A percentile compares a stretch with the other conserved stretches of the same genome.
phyloP scores from a whole-genome alignment of 768 basidiomycete species.

The Pulveroboletus sp. region DNA sequence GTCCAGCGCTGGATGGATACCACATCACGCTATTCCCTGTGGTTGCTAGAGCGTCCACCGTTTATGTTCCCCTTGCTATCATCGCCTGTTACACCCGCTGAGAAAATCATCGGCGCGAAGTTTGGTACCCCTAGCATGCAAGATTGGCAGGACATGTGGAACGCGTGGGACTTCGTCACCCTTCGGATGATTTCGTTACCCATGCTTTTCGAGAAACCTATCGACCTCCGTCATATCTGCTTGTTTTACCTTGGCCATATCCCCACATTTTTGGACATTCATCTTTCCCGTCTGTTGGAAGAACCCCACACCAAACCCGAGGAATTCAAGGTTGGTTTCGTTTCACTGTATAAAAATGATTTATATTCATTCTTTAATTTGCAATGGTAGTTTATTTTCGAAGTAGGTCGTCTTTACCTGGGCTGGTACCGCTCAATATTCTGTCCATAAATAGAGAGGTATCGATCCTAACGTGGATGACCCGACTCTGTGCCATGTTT shows the following conservation, averaged over 20 bases:
- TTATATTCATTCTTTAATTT: slow-evolving; percentile 5
- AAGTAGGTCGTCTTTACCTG: slow-evolving; percentile 41
- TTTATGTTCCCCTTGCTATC: slow-evolving; percentile 71
- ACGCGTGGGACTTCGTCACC: slow-evolving; percentile 84
- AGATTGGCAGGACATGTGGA: slow-evolving; percentile 87
- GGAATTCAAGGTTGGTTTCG: slow-evolving; percentile 59
- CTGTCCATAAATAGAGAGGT: slow-evolving; percentile 59
- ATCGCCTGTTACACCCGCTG: slow-evolving; percentile 30
- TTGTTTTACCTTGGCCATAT: slow-evolving; percentile 98
- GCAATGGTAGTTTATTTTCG: slow-evolving; percentile 63
- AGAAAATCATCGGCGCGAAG: slow-evolving; percentile 22
- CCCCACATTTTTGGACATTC: slow-evolving; percentile 89
- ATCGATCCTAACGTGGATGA: slow-evolving; percentile 96
- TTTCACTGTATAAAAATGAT: slow-evolving; percentile 1
- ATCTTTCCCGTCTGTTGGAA: slow-evolving; percentile 69
- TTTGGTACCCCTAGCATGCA: slow-evolving; percentile 69
- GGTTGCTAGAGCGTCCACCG: slow-evolving; percentile 85
- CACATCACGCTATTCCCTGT: slow-evolving; percentile 72
- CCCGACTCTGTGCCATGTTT: slow-evolving; percentile 79
- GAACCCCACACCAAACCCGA: slow-evolving; percentile 85
- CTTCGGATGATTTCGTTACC: slow-evolving; percentile 81
- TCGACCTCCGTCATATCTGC: slow-evolving; percentile 91
- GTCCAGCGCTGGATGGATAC: slow-evolving; percentile 85
- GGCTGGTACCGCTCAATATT: slow-evolving; percentile 3
- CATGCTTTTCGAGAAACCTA: slow-evolving; percentile 89